A percentile compares a stretch with the other conserved stretches of the same genome.
Evolutionary conservation across 1,284 basidiomycete species (phyloP).

Genomic region (Puccinia polysora): DNA sequence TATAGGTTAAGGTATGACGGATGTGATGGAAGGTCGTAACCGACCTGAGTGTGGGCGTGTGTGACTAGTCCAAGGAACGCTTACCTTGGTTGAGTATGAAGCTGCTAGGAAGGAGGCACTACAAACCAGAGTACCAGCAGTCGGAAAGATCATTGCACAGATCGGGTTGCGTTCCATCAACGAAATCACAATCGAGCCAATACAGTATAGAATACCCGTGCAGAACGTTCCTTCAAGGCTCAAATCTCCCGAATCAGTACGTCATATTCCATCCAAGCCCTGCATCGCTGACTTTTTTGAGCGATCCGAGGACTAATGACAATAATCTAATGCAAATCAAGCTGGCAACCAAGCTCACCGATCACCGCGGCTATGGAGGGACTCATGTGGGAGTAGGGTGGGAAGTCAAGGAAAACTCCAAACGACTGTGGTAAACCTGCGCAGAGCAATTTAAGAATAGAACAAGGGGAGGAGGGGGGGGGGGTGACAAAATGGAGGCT

Average conservation of each 20-base stretch:
- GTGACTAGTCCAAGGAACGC: background rate
- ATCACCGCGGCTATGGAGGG: constrained; percentile 26
- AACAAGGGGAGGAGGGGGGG: background rate
- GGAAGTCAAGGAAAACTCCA: constrained; percentile 32
- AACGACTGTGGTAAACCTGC: constrained; percentile 27
- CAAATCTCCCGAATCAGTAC: too few relatives aligned
- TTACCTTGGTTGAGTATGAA: constrained; percentile 22
- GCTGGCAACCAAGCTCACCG: too few relatives aligned
- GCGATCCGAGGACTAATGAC: too few relatives aligned
- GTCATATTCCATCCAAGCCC: too few relatives aligned
- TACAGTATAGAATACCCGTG: constrained; percentile 24
- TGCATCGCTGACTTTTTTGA: too few relatives aligned
- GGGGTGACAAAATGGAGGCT: background rate
- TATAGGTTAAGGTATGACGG: background rate
- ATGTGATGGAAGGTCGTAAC: background rate
- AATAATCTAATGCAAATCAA: too few relatives aligned
- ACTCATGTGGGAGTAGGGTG: constrained; percentile 26
- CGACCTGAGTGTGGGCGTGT: background rate
- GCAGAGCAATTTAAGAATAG: background rate
- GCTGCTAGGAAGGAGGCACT: constrained; percentile 17
- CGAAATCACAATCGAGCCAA: constrained; percentile 14
- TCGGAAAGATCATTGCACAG: background rate
- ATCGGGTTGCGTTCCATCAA: constrained; percentile 14
- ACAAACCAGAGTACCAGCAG: constrained; percentile 18
- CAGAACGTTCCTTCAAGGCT: constrained; percentile 1